Conservation (phyloP, 495 filamentous ascomycete genomes). For the Tuber calosporum region DNA sequence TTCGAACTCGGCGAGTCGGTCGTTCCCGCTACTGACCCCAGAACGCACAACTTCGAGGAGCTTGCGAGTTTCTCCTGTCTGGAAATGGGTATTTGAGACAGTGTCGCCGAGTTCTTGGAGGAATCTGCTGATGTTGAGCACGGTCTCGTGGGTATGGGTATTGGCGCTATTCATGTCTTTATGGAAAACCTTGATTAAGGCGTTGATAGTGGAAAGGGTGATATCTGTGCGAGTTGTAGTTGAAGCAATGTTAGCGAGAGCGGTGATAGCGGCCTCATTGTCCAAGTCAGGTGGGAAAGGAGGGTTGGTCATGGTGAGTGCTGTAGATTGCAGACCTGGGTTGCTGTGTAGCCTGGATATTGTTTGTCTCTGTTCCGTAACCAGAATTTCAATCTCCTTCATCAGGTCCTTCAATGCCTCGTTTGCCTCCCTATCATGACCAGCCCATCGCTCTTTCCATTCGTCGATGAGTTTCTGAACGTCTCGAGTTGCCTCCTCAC, state of each 20-base stretch:
- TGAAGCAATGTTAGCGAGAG: conserved; percentile 41
- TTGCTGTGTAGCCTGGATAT: conserved; percentile 31
- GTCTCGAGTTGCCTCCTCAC: conserved; percentile 20
- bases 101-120: conserved; percentile 38
- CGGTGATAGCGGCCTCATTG: conserved; percentile 41
- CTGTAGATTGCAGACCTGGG: conserved; percentile 37
- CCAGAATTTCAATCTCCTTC: conserved; percentile 38
- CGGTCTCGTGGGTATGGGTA: conserved; percentile 35
- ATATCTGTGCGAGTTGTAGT: conserved; percentile 41
- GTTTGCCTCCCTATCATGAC: conserved; percentile 35
- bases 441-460: conserved; percentile 34
- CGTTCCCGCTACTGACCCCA: conserved; percentile 39
- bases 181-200: conserved; percentile 40
- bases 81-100: conserved; percentile 32
- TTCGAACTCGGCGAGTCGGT: conserved; percentile 38
- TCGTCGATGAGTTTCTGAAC: conserved; percentile 38
- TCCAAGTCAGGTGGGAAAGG: conserved; percentile 39
- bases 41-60: conserved; percentile 41
- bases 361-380: conserved; percentile 36
- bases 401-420: conserved; percentile 36
- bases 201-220: conserved; percentile 40
- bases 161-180: conserved; percentile 39
- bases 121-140: conserved; percentile 37
- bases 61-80: conserved; percentile 40
- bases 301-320: conserved; percentile 38